Evolutionary conservation across 345 rosid genomes (phyloP).

Genomic region (Sonneratia alba): DNA sequence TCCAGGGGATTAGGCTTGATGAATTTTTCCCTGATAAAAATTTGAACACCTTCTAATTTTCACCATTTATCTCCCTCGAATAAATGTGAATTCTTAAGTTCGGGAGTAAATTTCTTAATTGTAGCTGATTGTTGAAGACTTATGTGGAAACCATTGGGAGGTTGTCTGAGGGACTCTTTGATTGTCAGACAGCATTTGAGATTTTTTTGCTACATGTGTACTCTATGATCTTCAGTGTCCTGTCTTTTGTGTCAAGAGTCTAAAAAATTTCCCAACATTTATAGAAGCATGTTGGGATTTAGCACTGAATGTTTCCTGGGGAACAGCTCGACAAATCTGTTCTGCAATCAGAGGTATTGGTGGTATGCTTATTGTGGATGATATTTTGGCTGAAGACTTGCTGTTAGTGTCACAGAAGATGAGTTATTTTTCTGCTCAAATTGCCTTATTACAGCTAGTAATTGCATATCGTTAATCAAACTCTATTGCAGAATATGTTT

Average conservation of each 20-base stretch:
- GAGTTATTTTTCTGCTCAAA: neutral
- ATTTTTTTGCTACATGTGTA: neutral
- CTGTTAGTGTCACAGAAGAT: neutral
- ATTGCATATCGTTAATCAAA: neutral
- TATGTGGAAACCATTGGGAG: neutral
- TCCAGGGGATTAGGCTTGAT: neutral
- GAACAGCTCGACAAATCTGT: neutral
- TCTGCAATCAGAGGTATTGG: neutral
- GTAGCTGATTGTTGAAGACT: neutral
- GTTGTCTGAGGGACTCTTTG: neutral
- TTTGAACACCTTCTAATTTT: neutral
- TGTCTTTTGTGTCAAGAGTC: neutral
- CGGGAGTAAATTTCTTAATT: neutral
- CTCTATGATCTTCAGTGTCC: neutral
- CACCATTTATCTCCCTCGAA: neutral
- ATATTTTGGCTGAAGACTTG: neutral
- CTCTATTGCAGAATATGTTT: neutral
- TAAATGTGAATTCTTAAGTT: neutral
- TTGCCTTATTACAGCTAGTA: neutral
- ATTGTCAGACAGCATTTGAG: neutral
- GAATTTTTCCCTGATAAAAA: neutral
- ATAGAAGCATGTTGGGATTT: neutral
- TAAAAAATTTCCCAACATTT: neutral
- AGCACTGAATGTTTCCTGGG: neutral
- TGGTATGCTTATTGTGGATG: neutral